Base-by-base conservation (phyloP, 164 flowering plant species). In the Tinospora cordifolia region DNA sequence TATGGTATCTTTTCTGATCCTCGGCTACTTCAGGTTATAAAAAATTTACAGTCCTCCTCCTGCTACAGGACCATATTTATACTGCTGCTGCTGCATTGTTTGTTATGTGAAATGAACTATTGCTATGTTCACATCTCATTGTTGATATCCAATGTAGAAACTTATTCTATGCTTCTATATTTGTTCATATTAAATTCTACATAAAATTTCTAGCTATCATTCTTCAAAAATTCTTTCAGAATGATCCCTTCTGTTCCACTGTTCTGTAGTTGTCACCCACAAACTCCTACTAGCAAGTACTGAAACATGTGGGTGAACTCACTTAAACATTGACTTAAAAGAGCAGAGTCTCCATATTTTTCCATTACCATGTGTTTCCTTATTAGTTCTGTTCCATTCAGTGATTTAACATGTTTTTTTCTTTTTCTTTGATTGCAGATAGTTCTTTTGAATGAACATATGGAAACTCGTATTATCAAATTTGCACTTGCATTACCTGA, bases 401-500 rank as follows among this genome's bases (percentile, higher is more conserved):
- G 60, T 72, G 67, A 30, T 26, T 26, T 41, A 4, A 11, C 8
- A 8, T 51, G 59, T 51, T 47, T 19, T 15, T 51, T 51, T 51
- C 5, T 51, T 19, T 51, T 51, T 15, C 5, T 51, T 51, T n/a
- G 17, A 5, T 2, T 51, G 71, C 87, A 92, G 98, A 87, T 91
- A 63, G 69, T 91, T 57, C 76, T 88, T 72, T 71, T 93, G 76
- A 87, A 88, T 75, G 97, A 90, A 62, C 84, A 88, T 8, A 83
- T 83, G 54, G 95, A 91, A 79, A 76, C 95, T 46, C 96, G 93
- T 66, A 91, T 81, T 10, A 78, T 87, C 17, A 93, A 93, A 79
- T 71, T 93, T 73, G 83, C 81, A 25, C 87, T 91, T 80, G 86
- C 85, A 69, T 77, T 84, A 63, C 76, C 88, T 2, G 93, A 93